Percentiles rank a stretch among this genome's conserved stretches.
phyloP scores from a whole-genome alignment of 495 filamentous ascomycete genomes.

The Choiromyces venosus region DNA sequence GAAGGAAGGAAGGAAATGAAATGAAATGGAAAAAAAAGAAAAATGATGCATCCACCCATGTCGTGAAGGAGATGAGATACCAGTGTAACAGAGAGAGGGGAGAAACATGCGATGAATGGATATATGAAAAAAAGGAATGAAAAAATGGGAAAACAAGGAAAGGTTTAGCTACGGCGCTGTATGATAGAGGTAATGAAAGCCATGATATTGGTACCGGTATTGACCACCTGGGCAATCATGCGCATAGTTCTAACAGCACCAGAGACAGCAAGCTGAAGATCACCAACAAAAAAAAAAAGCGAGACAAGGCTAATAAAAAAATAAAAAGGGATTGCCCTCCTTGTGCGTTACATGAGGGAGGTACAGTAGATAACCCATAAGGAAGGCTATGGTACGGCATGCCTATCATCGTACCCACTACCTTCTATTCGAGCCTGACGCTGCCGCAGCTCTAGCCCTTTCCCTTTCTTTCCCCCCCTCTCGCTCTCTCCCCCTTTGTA shows the following conservation, averaged over 20 bases:
- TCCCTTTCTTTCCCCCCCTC: background rate
- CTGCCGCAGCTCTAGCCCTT: conserved; percentile 21
- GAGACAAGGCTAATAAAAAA: background rate
- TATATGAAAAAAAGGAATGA: background rate
- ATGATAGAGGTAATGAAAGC: background rate
- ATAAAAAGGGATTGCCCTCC: background rate
- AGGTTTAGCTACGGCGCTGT: background rate
- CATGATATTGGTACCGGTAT: background rate
- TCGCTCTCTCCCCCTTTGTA: conserved; percentile 29
- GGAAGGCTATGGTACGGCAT: background rate
- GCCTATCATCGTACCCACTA: conserved; percentile 9
- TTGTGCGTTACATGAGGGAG: background rate
- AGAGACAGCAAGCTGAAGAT: background rate
- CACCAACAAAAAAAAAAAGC: background rate
- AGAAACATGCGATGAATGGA: background rate
- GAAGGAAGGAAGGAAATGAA: background rate
- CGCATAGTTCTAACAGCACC: background rate
- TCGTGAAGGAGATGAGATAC: background rate
- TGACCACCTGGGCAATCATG: background rate
- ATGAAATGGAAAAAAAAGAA: background rate
- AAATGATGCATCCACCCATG: background rate
- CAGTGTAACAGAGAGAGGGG: background rate
- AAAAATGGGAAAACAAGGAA: background rate
- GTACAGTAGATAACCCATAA: background rate
- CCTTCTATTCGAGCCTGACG: conserved; percentile 20